Percentiles rank a stretch among this genome's conserved stretches.
phyloP scores from a whole-genome alignment of 2,329 filamentous ascomycete genomes.

The Fusarium sp. region DNA sequence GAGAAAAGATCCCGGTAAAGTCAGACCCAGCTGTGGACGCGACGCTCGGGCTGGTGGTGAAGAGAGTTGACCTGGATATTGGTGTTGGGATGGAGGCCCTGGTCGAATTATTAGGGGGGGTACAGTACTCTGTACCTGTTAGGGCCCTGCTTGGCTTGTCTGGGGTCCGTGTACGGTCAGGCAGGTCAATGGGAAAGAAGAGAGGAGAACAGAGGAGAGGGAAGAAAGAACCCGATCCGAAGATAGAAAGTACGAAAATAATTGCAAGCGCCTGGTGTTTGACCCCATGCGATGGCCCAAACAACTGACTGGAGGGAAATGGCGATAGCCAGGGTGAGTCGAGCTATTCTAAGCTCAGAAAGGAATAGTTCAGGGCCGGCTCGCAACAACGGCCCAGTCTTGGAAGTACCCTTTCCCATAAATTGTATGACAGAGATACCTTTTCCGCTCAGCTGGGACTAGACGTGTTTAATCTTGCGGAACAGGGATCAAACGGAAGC shows the following conservation, averaged over 20 bases:
- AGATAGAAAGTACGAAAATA: constrained; percentile 26
- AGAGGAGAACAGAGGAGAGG: constrained; percentile 10
- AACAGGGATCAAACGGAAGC: constrained; percentile 45
- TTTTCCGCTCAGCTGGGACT: constrained; percentile 21
- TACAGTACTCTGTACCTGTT: background rate
- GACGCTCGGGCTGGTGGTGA: constrained; percentile 30
- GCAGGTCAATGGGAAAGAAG: background rate
- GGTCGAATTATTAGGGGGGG: constrained; percentile 37
- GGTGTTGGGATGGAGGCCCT: constrained; percentile 2
- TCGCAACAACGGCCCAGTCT: constrained; percentile 23
- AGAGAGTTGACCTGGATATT: constrained; percentile 9
- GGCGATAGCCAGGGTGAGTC: constrained; percentile 41
- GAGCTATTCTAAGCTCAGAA: constrained; percentile 9
- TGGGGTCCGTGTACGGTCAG: background rate
- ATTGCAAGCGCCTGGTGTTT: constrained; percentile 44
- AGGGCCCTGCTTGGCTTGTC: constrained; percentile 4
- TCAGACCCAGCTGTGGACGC: constrained; percentile 28
- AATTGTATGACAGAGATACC: constrained; percentile 27
- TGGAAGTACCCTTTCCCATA: constrained; percentile 25
- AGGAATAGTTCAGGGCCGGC: constrained; percentile 30
- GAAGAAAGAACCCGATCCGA: constrained; percentile 34
- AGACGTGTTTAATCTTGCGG: constrained; percentile 47
- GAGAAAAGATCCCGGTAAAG: constrained; percentile 29
- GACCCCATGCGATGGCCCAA: constrained; percentile 37
- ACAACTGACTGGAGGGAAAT: constrained; percentile 43